A percentile compares a stretch with the other conserved stretches of the same genome.
phyloP scores from a whole-genome alignment of 2,329 filamentous ascomycete genomes.

The Fusarium agapanthi region DNA sequence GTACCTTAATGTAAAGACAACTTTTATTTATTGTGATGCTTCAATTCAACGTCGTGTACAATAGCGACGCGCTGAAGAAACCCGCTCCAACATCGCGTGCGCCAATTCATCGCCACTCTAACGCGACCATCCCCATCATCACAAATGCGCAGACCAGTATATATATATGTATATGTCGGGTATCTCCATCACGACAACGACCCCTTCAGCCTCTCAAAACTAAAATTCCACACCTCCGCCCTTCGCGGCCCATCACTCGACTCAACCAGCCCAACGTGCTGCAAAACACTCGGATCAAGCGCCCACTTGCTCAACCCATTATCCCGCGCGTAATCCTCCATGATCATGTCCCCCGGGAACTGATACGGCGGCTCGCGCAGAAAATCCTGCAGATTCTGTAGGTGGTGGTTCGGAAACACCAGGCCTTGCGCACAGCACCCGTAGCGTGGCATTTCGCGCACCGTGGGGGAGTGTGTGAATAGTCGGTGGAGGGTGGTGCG shows the following conservation, averaged over 20 bases:
- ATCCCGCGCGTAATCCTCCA: slow-evolving; percentile 47
- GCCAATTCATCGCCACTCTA: neutral
- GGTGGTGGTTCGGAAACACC: slow-evolving; percentile 46
- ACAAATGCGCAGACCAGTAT: too few relatives aligned
- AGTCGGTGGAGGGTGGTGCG: slow-evolving; percentile 42
- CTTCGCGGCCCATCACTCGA: slow-evolving; percentile 42
- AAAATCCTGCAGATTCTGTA: slow-evolving; percentile 40
- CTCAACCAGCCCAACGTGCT: slow-evolving; percentile 48
- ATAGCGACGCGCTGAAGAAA: neutral
- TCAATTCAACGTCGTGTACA: neutral
- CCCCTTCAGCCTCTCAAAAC: slow-evolving; percentile 42
- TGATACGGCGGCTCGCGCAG: slow-evolving; percentile 45
- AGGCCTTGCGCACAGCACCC: slow-evolving; percentile 52
- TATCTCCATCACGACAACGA: neutral
- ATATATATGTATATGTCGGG: neutral
- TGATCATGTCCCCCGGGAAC: slow-evolving; percentile 48
- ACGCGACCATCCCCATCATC: neutral
- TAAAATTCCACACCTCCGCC: slow-evolving; percentile 50
- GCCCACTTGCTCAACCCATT: slow-evolving; percentile 47
- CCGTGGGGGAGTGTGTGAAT: slow-evolving; percentile 31
- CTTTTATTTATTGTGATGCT: neutral
- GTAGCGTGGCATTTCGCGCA: slow-evolving; percentile 49
- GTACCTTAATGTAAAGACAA: neutral
- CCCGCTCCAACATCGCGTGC: neutral
- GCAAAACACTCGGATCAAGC: slow-evolving; percentile 49